Evolutionary conservation across 2,329 filamentous ascomycete species (phyloP).

Genomic region (Fusarium pseudoanthophilum): DNA sequence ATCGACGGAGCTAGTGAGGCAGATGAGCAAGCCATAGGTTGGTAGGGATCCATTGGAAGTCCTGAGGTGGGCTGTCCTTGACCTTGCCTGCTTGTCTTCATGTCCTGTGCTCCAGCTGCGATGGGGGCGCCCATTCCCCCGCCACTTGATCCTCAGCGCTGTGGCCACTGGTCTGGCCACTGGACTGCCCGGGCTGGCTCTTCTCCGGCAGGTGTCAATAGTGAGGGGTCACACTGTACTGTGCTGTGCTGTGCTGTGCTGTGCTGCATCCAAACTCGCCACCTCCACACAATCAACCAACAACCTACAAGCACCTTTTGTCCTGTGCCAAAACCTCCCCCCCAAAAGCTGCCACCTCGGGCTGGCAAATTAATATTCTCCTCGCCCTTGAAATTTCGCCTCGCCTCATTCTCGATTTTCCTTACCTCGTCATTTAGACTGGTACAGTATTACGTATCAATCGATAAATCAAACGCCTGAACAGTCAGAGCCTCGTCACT

Average conservation of each 20-base stretch:
- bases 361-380: constrained; percentile 5
- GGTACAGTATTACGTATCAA: constrained; percentile 9
- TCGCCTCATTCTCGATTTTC: constrained; percentile 1
- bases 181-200: not conserved
- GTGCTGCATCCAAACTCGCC: constrained; percentile 34
- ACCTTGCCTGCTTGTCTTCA: too few relatives aligned
- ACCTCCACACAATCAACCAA: constrained; percentile 38
- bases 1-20: constrained; percentile 31
- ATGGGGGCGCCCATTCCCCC: not conserved
- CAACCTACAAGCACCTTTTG: not conserved
- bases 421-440: not conserved
- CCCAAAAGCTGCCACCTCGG: constrained; percentile 15
- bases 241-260: constrained; percentile 30
- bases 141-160: constrained; percentile 22
- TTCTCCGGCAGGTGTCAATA: not conserved
- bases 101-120: not conserved
- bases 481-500: constrained; percentile 26
- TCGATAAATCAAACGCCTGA: constrained; percentile 8
- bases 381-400: constrained; percentile 1
- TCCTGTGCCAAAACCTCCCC: not conserved
- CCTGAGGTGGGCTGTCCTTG: constrained; percentile 1
- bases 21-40: constrained; percentile 18
- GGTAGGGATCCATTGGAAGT: constrained; percentile 9
- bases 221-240: constrained; percentile 36
- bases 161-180: not conserved